Evolutionary conservation across 129 eudicot species (phyloP).

Genomic region (Artemisia argyi): DNA sequence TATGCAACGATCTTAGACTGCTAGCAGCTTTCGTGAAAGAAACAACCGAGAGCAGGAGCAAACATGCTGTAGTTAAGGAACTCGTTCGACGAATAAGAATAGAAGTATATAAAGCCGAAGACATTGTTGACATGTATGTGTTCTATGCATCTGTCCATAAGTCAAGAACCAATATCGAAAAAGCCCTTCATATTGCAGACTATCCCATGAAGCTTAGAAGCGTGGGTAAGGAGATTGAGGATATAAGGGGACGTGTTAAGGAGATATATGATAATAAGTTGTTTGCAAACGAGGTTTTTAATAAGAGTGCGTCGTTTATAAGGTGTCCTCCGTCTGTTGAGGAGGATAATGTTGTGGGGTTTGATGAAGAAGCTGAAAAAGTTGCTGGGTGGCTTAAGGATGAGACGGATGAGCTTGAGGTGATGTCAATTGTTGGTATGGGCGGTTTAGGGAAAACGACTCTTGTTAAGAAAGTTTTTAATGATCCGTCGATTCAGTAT

Average conservation of each 20-base stretch:
- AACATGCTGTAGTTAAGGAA: conserved; percentile 46
- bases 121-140: conserved; percentile 48
- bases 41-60: conserved; percentile 49
- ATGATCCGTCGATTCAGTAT: conserved; percentile 5
- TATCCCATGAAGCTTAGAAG: conserved; percentile 22
- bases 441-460: conserved; percentile 52
- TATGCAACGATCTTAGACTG: conserved; percentile 46
- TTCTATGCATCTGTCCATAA: conserved; percentile 38
- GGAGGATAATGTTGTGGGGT: conserved; percentile 32
- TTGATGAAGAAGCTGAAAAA: conserved; percentile 18
- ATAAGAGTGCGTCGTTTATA: conserved; percentile 30
- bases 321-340: conserved; percentile 30
- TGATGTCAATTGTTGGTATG: conserved; percentile 39
- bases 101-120: conserved; percentile 59
- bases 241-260: conserved; percentile 40
- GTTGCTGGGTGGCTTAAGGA: conserved; percentile 22
- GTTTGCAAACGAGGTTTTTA: conserved; percentile 41
- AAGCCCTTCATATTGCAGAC: conserved; percentile 34
- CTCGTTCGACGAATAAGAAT: conserved; percentile 48
- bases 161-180: conserved; percentile 29
- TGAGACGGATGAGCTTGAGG: conserved; percentile 21
- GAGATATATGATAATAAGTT: conserved; percentile 42
- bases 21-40: conserved; percentile 59
- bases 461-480: conserved; percentile 37
- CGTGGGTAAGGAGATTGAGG: conserved; percentile 37